phyloP scores from a whole-genome alignment of 768 basidiomycete genomes.

The Holtermannia corniformis region DNA sequence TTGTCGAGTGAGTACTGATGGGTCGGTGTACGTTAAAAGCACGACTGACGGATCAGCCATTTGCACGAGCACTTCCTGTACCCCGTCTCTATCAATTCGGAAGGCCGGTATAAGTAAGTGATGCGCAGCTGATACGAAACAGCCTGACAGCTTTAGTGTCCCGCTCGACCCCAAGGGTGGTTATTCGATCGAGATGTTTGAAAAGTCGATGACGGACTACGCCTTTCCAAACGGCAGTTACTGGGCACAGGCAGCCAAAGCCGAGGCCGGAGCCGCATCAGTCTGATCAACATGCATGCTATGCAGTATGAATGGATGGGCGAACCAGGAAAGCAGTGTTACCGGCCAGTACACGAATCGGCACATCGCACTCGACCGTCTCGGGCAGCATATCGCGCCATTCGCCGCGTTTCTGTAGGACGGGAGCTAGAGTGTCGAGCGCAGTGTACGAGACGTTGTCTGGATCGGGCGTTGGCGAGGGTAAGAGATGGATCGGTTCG shows the following conservation, averaged over 20 bases:
- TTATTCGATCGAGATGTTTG: slow-evolving; percentile 77
- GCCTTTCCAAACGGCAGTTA: slow-evolving; percentile 80
- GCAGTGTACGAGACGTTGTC: slow-evolving; percentile 51
- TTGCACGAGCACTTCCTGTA: slow-evolving; percentile 87
- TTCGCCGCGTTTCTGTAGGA: slow-evolving; percentile 32
- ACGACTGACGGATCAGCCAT: slow-evolving; percentile 53
- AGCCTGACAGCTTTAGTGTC: slow-evolving; percentile 64
- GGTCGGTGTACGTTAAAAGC: neutral
- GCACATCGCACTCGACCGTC: slow-evolving; percentile 90
- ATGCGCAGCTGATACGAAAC: slow-evolving; percentile 69
- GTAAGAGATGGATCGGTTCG: slow-evolving; percentile 47
- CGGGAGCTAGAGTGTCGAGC: neutral
- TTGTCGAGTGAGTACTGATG: slow-evolving; percentile 26
- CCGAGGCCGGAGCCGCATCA: slow-evolving; percentile 11
- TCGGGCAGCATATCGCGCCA: slow-evolving; percentile 66
- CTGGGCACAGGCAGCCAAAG: slow-evolving; percentile 48
- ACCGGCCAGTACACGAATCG: slow-evolving; percentile 76
- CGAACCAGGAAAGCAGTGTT: slow-evolving; percentile 61
- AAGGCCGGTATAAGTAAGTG: slow-evolving; percentile 64
- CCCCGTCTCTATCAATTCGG: slow-evolving; percentile 75
- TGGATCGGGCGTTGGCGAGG: slow-evolving; percentile 29
- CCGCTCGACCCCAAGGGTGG: slow-evolving; percentile 66
- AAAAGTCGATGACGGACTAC: slow-evolving; percentile 67
- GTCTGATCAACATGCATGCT: neutral
- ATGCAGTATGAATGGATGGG: slow-evolving; percentile 12